Conservation (phyloP, 441 rosid species). For the Croton setiger region DNA sequence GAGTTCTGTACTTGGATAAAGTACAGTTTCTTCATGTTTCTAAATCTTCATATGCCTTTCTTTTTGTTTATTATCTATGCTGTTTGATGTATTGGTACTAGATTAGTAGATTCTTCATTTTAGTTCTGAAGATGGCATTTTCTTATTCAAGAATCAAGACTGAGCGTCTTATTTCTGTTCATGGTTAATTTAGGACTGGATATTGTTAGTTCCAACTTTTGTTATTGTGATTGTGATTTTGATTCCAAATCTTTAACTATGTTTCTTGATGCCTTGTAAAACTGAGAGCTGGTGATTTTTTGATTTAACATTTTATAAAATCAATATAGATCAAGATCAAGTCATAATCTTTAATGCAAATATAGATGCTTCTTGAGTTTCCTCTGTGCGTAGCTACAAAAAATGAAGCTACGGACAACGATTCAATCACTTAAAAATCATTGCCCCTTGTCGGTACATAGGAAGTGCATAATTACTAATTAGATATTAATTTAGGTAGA, state of each 20-base stretch:
- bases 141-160: slow-evolving; percentile 6
- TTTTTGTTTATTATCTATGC: background rate
- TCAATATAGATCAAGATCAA: background rate
- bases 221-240: background rate
- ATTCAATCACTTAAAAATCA: background rate
- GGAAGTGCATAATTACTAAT: background rate
- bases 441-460: background rate
- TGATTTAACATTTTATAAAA: background rate
- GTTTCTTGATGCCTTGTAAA: background rate
- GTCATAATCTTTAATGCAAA: background rate
- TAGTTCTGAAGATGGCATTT: background rate
- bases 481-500: background rate
- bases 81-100: background rate
- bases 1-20: background rate
- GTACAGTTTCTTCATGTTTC: background rate
- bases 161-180: background rate
- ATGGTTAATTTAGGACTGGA: background rate
- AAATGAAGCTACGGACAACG: background rate
- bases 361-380: background rate
- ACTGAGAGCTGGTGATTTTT: background rate
- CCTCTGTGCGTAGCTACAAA: background rate
- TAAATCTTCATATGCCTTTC: background rate
- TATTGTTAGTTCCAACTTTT: background rate
- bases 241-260: background rate
- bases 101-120: slow-evolving; percentile 8